Conservation (phyloP, 768 basidiomycete species). For the Cystobasidium tubakii region DNA sequence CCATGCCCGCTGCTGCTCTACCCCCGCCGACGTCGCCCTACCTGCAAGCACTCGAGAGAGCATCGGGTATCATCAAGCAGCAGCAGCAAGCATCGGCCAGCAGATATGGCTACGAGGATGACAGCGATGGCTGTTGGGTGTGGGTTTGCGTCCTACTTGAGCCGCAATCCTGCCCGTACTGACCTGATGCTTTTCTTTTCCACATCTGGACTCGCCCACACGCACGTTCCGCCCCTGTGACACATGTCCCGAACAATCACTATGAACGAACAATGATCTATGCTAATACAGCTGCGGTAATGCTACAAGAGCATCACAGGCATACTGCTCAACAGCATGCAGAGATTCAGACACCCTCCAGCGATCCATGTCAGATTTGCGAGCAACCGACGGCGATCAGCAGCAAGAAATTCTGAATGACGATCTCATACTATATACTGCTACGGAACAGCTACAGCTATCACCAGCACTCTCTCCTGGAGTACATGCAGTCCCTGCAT, state of each 20-base stretch:
- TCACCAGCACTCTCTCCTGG: background rate
- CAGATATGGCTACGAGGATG: constrained; percentile 3
- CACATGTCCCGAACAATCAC: background rate
- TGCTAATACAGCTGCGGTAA: background rate
- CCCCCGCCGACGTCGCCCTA: constrained; percentile 6
- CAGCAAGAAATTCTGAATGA: constrained; percentile 1
- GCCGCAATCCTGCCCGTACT: background rate
- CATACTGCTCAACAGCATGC: constrained; percentile 9
- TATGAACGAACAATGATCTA: background rate
- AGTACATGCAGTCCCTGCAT: background rate
- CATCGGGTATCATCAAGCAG: constrained; percentile 6
- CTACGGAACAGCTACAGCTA: background rate
- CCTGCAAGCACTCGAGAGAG: constrained; percentile 8
- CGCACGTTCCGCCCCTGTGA: constrained; percentile 10
- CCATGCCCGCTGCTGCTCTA: constrained; percentile 5
- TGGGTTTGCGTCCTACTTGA: background rate
- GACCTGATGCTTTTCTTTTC: background rate
- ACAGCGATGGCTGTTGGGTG: constrained; percentile 6
- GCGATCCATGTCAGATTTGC: background rate
- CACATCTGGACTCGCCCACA: background rate
- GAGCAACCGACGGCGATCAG: background rate
- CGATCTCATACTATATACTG: background rate
- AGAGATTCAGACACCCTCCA: background rate
- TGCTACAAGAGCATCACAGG: constrained; percentile 6
- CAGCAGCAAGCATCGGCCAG: background rate